Evolutionary conservation across 306 rosid genomes (phyloP), one percentile per base, ranked within the genome.

Genomic region (Cucumis melo): DNA sequence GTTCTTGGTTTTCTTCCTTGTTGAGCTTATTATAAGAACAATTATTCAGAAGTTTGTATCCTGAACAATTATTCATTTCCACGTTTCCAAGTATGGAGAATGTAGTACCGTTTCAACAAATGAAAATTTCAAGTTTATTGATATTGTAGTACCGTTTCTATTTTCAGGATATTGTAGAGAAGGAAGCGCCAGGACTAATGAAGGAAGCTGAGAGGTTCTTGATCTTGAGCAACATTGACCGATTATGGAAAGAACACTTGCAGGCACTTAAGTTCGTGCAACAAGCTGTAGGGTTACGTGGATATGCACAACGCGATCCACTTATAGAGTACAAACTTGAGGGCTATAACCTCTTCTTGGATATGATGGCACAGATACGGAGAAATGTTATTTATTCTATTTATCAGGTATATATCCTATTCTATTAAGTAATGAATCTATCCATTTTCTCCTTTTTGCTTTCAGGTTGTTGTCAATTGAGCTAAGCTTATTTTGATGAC

Each of bases 341-440:
- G 88, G 99, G 97, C 56, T 94, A 92, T 73, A 91, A 94, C 86
- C 97, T 94, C 84, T 94, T 94, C 95, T 85, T 94, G 80, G 99
- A 94, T 56, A 94, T 94, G 99, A 94, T 94, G 99, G 99, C 97
- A 64, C 97, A 94, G 53, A 80, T 94, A 55, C 87, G 99, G 87
- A 90, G 99, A 85, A 94, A 94, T 77, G 99, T 94, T 75, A 94
- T 94, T 34, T 94, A 90, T 84, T 92, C 99, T 36, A 91, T 94
- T 34, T 94, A 94, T 81, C 99, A 90, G 97, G 99, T 91, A 81
- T 41, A 73, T 16, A 36, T 59, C 10, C 23, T 7, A 68, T 11
- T 6, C 14, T 36, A n/a, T n/a, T n/a, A n/a, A n/a, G 38, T 14
- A 44, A 50, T 20, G 75, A 32, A 29, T 14, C 3, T 61, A 11